phyloP scores from a whole-genome alignment of 257 asterid genomes.

The Mentha longifolia region DNA sequence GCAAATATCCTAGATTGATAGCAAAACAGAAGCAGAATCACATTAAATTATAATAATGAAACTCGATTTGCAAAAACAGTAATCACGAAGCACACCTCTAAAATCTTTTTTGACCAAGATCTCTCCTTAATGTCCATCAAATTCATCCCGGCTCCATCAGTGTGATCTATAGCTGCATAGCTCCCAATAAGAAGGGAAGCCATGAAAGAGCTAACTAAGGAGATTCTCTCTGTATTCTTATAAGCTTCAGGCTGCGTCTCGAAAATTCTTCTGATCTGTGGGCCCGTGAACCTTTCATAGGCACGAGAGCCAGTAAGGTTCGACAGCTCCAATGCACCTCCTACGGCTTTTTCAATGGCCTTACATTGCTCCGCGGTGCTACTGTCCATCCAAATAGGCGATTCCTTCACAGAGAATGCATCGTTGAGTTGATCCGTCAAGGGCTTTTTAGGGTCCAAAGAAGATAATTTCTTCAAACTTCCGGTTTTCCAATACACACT shows the following conservation, averaged over 20 bases:
- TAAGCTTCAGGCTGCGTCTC: slow-evolving; percentile 76
- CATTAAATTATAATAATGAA: not conserved
- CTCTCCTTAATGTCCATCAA: slow-evolving; percentile 89
- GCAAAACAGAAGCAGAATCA: not conserved
- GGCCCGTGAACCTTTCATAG: slow-evolving; percentile 85
- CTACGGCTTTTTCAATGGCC: slow-evolving; percentile 79
- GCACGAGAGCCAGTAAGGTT: slow-evolving; percentile 89
- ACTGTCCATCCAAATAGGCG: slow-evolving; percentile 97
- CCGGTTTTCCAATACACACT: slow-evolving; percentile 96
- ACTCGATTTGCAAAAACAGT: not conserved
- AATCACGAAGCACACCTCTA: slow-evolving; percentile 58
- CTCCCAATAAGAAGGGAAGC: slow-evolving; percentile 84
- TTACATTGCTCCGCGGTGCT: slow-evolving; percentile 84
- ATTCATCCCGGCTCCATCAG: slow-evolving; percentile 99
- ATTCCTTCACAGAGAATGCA: slow-evolving; percentile 77
- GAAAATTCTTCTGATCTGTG: slow-evolving; percentile 78
- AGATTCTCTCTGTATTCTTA: slow-evolving; percentile 74
- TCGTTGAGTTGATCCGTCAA: slow-evolving; percentile 65
- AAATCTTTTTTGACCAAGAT: slow-evolving; percentile 59
- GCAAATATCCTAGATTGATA: not conserved
- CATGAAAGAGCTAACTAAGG: slow-evolving; percentile 91
- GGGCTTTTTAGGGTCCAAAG: slow-evolving; percentile 54
- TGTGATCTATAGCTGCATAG: slow-evolving; percentile 87
- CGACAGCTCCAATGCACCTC: slow-evolving; percentile 86
- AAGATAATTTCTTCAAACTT: slow-evolving; percentile 52